A percentile compares a stretch with the other conserved stretches of the same genome.
These are phyloP conservation scores for Trichoderma sp. DNA, from an alignment of 2,329 filamentous ascomycete species.

Conservation along the genomic window DNA sequence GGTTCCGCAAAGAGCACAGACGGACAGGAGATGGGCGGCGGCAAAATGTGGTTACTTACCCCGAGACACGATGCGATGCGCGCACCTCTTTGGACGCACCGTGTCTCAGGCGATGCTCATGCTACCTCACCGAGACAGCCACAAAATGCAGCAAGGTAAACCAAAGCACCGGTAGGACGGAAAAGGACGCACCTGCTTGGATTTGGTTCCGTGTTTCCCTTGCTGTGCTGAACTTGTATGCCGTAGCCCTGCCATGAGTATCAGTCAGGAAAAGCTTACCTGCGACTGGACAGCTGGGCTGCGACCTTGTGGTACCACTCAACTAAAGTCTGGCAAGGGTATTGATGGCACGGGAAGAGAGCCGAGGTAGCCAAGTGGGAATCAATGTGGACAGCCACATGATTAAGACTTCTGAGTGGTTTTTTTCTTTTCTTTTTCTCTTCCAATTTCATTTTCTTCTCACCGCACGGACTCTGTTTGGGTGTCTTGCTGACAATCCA, in stretches of 20 bases:
- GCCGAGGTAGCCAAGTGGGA: neutral
- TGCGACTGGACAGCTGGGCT: slow-evolving; percentile 12
- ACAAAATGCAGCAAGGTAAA: neutral
- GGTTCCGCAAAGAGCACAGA: neutral
- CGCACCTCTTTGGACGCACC: neutral
- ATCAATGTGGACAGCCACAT: neutral
- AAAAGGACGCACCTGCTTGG: neutral
- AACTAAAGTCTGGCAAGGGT: neutral
- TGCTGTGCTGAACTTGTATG: neutral
- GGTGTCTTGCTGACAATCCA: neutral
- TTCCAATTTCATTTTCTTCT: neutral
- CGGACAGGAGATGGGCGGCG: neutral
- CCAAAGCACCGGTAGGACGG: neutral
- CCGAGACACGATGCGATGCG: neutral
- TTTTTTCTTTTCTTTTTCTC: neutral
- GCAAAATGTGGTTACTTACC: neutral
- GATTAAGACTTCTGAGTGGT: neutral
- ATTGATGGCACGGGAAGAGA: neutral
- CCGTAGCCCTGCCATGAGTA: slow-evolving; percentile 4
- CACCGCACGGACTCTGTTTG: neutral
- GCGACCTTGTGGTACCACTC: slow-evolving; percentile 6
- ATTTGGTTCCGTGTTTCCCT: neutral
- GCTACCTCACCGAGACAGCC: neutral
- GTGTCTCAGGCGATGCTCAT: neutral
- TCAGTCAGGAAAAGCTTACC: slow-evolving; percentile 15